Percentiles rank a stretch among this genome's conserved stretches.
phyloP scores from a whole-genome alignment of 306 rosid genomes.

The Gleditsia sinensis region DNA sequence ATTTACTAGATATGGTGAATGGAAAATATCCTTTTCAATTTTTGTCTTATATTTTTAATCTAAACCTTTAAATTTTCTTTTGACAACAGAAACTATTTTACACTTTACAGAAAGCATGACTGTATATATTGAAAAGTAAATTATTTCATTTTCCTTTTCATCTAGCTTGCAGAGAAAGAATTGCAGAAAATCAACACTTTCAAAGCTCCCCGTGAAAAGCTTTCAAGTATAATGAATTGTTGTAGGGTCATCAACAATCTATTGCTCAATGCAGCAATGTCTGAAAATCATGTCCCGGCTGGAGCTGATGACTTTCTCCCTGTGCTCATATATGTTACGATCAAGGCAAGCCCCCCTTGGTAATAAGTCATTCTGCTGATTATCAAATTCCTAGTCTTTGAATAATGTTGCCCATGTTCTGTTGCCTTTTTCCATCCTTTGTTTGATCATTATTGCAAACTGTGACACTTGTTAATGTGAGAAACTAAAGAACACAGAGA shows the following conservation, averaged over 20 bases:
- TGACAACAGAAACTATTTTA: neutral
- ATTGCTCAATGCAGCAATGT: slow-evolving; percentile 63
- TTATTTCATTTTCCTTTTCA: slow-evolving; percentile 12
- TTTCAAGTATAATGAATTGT: slow-evolving; percentile 62
- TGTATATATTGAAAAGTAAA: neutral
- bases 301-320: slow-evolving; percentile 87
- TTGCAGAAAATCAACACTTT: slow-evolving; percentile 64
- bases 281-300: slow-evolving; percentile 61
- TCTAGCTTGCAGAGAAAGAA: slow-evolving; percentile 77
- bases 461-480: neutral
- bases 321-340: slow-evolving; percentile 69
- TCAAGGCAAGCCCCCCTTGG: slow-evolving; percentile 88
- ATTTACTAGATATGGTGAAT: neutral
- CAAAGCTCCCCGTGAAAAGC: slow-evolving; percentile 81
- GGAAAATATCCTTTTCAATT: neutral
- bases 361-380: slow-evolving; percentile 53
- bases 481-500: neutral
- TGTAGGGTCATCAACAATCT: slow-evolving; percentile 76
- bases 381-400: slow-evolving; percentile 7
- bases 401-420: neutral
- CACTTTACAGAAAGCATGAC: neutral
- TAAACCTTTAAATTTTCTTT: neutral
- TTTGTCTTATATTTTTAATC: neutral
- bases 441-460: neutral
- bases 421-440: neutral